These are phyloP conservation scores for Raffaelea albimanens DNA, from an alignment of 2,329 filamentous ascomycete genomes.

Conservation along the genomic window DNA sequence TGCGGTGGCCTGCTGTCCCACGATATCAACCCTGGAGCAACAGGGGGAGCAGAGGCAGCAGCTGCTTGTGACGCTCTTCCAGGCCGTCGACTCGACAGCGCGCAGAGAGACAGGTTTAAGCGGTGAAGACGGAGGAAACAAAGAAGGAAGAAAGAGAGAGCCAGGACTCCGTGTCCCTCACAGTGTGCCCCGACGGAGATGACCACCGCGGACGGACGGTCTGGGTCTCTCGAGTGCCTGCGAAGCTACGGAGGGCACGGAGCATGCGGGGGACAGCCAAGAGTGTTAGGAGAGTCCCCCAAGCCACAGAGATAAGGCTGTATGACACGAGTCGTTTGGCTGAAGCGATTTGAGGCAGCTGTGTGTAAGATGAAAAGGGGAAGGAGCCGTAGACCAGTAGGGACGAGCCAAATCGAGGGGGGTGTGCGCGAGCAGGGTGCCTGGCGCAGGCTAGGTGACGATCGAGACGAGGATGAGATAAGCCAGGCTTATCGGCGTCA, in stretches of 20 bases:
- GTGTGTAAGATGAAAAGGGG: not conserved
- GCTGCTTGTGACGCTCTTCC: too few relatives aligned
- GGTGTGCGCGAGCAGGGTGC: not conserved
- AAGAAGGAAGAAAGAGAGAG: not conserved
- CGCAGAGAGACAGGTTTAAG: not conserved
- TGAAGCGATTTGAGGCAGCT: not conserved
- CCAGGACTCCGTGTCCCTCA: not conserved
- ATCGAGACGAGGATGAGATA: constrained; percentile 47
- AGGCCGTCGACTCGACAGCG: too few relatives aligned
- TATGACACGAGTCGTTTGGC: not conserved
- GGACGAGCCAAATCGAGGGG: not conserved
- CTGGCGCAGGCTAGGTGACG: constrained; percentile 28
- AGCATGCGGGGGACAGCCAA: too few relatives aligned
- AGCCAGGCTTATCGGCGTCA: constrained; percentile 49
- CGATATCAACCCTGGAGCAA: too few relatives aligned
- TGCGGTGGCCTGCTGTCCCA: too few relatives aligned
- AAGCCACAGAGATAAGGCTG: constrained; percentile 1
- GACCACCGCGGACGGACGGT: too few relatives aligned
- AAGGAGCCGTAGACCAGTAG: too few relatives aligned
- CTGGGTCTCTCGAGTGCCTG: not conserved
- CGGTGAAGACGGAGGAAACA: not conserved
- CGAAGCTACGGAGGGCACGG: too few relatives aligned
- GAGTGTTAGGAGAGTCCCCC: not conserved
- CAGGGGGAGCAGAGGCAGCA: too few relatives aligned
- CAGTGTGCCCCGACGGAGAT: too few relatives aligned